Evolutionary conservation across 2,329 filamentous ascomycete genomes (phyloP), one percentile per base, ranked within the genome.

Genomic region (Mariannaea elegans): DNA sequence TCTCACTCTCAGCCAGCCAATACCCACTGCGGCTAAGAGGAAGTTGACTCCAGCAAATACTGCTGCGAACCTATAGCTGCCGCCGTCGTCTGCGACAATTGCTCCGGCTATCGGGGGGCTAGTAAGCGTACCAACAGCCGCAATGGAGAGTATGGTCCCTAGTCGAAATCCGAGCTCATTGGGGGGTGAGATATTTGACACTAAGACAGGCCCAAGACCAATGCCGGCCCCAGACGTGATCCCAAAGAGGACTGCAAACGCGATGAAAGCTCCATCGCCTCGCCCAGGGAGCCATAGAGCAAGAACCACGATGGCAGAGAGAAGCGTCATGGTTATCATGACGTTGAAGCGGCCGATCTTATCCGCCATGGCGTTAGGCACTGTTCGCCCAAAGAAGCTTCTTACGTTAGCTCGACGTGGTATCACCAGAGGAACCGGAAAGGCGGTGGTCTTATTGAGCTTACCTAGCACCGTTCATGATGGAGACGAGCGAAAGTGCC

Each of bases 401-500:
- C 32, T 36, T 39, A 29, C 10, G 21, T 56, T 55, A 56, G 49
- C 39, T 9, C 31, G 38, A 46, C 36, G 52, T 41, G 56, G 48
- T 23, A 47, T 21, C 48, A 46, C 38, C 23, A 14, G 29, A 21
- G 18, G 3, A 21, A 27, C 41, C 21, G 41, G 13, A 44, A 44
- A 27, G 34, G 21, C 21, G 18, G n/a, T 8, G 27, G 21, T 6
- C 7, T n/a, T 24, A 18, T 21, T 36, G 39, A 48, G 14, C 48
- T 55, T 57, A 64, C 62, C 62, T 67, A 42, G 58, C 57, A 36
- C 64, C 62, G 31, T 67, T 63, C 47, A 65, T 39, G n/a, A 63
- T 61, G 7, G 60, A 59, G 8, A 66, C 60, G 27, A 66, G 50
- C 7, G 53, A 65, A 7, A 61, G 63, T 10, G 64, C 55, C 47